Percentiles rank a stretch among this genome's conserved stretches.
Evolutionary conservation across 257 asterid genomes (phyloP).

Genomic region (Plantago elongata): DNA sequence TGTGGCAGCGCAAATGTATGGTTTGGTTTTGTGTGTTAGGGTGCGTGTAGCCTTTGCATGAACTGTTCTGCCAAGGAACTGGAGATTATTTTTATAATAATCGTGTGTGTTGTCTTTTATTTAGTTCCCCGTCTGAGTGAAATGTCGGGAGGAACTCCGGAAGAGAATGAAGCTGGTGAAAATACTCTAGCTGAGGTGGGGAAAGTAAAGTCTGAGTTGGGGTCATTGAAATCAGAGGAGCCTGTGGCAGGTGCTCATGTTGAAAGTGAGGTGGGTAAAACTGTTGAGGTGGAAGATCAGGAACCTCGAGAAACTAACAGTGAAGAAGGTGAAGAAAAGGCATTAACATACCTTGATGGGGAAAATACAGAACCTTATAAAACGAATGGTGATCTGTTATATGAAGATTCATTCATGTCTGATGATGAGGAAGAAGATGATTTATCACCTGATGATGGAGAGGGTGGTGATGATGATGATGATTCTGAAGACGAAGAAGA

Average conservation of each 20-base stretch:
- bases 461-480: slow-evolving; percentile 4
- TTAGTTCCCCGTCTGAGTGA: background rate
- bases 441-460: slow-evolving; percentile 9
- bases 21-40: no score
- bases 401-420: background rate
- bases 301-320: slow-evolving; percentile 6
- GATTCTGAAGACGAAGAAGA: background rate
- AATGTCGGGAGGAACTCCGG: slow-evolving; percentile 29
- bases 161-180: slow-evolving; percentile 28
- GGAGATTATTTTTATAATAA: no score
- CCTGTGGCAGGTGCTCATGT: slow-evolving; percentile 16
- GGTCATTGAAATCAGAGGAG: slow-evolving; percentile 17
- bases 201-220: slow-evolving; percentile 17
- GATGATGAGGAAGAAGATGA: slow-evolving; percentile 16
- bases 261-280: slow-evolving; percentile 18
- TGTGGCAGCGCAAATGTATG: no score
- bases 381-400: slow-evolving; percentile 16
- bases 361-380: slow-evolving; percentile 9
- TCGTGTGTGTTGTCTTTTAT: no score
- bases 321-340: slow-evolving; percentile 11
- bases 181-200: slow-evolving; percentile 19
- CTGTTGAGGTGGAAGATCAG: slow-evolving; percentile 16
- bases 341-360: slow-evolving; percentile 16
- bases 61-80: no score
- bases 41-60: no score